phyloP scores from a whole-genome alignment of 306 rosid species.

The Vigna reflexopilosa region DNA sequence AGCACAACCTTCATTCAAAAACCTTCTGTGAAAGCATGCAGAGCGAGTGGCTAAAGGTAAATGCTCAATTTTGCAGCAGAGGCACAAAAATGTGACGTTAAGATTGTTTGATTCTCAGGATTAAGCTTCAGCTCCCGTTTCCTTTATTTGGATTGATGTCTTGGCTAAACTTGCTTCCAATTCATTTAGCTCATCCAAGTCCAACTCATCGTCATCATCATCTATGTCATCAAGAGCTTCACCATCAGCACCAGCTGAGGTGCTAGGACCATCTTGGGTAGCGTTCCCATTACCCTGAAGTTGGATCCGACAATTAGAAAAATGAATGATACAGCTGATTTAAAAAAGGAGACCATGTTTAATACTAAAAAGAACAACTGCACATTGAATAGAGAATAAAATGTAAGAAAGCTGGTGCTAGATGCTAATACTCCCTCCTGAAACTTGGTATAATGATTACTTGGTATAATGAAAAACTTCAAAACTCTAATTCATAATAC shows the following conservation, averaged over 20 bases:
- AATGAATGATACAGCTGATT: background rate
- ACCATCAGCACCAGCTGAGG: slow-evolving; percentile 53
- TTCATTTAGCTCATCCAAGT: slow-evolving; percentile 52
- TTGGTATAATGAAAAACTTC: background rate
- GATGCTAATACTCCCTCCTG: slow-evolving; percentile 1
- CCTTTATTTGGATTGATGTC: slow-evolving; percentile 70
- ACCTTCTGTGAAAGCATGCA: slow-evolving; percentile 38
- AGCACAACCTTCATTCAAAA: slow-evolving; percentile 43
- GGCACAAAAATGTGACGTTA: slow-evolving; percentile 30
- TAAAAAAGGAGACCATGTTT: background rate
- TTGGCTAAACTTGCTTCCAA: slow-evolving; percentile 78
- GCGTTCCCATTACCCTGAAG: slow-evolving; percentile 39
- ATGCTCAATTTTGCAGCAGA: slow-evolving; percentile 27
- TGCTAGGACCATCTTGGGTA: slow-evolving; percentile 53
- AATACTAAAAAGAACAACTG: background rate
- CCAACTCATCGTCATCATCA: slow-evolving; percentile 68
- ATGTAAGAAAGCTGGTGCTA: background rate
- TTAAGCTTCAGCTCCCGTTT: slow-evolving; percentile 59
- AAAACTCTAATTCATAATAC: slow-evolving; percentile 23
- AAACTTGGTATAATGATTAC: background rate
- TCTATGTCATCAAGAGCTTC: slow-evolving; percentile 42
- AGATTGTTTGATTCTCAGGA: slow-evolving; percentile 41
- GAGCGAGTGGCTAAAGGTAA: slow-evolving; percentile 38
- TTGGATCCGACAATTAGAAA: slow-evolving; percentile 32
- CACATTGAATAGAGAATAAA: background rate